Conservation (phyloP, 2,329 filamentous ascomycete species). For the Coniochaeta prunicola region DNA sequence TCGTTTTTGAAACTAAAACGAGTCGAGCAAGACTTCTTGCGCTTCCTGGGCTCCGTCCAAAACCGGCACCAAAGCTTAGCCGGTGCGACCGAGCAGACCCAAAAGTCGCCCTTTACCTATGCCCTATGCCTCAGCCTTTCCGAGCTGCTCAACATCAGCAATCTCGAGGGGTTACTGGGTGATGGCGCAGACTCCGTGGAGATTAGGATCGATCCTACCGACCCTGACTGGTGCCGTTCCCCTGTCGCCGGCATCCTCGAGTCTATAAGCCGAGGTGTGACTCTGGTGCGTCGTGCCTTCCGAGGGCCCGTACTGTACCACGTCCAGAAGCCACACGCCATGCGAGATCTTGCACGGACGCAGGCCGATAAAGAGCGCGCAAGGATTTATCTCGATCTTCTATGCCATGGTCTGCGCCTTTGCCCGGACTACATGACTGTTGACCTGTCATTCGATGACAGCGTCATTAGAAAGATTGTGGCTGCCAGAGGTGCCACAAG, state of each 20-base stretch:
- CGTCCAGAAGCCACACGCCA: not conserved
- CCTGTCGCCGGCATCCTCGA: not conserved
- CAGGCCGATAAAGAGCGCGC: not conserved
- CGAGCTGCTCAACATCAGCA: not conserved
- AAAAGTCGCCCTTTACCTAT: not conserved
- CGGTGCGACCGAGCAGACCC: not conserved
- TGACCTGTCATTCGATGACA: not conserved
- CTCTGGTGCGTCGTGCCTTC: not conserved
- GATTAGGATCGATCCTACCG: not conserved
- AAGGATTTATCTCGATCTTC: not conserved
- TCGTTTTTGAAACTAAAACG: not conserved
- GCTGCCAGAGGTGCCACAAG: not conserved
- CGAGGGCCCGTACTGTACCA: not conserved
- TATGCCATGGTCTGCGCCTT: not conserved
- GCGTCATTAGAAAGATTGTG: not conserved
- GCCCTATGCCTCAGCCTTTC: not conserved
- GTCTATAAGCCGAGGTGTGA: not conserved
- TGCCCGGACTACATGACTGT: not conserved
- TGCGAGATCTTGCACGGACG: not conserved
- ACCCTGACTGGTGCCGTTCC: not conserved
- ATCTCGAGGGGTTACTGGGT: not conserved
- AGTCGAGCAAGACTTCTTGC: not conserved
- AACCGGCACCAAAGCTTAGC: not conserved
- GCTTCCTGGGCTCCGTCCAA: not conserved
- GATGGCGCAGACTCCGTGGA: not conserved